Percentiles rank a stretch among this genome's conserved stretches.
Evolutionary conservation across 2,329 filamentous ascomycete genomes (phyloP).

Genomic region (Saccharata proteae): DNA sequence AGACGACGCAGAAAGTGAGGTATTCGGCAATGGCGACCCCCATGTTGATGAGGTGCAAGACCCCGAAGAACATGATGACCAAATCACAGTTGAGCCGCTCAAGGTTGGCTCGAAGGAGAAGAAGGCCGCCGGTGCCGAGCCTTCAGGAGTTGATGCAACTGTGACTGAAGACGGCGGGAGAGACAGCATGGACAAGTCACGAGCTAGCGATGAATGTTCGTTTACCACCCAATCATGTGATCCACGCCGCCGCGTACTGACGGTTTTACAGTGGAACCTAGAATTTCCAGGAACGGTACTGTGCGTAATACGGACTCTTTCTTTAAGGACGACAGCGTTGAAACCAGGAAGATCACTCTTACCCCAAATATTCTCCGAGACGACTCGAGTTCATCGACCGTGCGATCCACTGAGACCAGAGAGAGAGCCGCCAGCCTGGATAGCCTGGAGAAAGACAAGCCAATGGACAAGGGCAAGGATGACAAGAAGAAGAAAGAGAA

Average conservation of each 20-base stretch:
- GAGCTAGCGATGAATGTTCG: too few relatives aligned
- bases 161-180: too few relatives aligned
- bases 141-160: slow-evolving; percentile 12
- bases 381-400: slow-evolving; percentile 40
- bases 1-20: slow-evolving; percentile 27
- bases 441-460: slow-evolving; percentile 57
- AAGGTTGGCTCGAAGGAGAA: slow-evolving; percentile 22
- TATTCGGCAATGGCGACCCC: slow-evolving; percentile 24
- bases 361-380: slow-evolving; percentile 87
- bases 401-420: slow-evolving; percentile 19
- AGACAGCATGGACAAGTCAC: too few relatives aligned
- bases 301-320: slow-evolving; percentile 90
- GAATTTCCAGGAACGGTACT: slow-evolving; percentile 64
- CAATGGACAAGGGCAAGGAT: slow-evolving; percentile 51
- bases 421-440: slow-evolving; percentile 59
- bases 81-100: slow-evolving; percentile 21
- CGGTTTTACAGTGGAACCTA: slow-evolving; percentile 17
- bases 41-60: slow-evolving; percentile 17
- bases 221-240: slow-evolving; percentile 1
- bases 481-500: slow-evolving; percentile 63
- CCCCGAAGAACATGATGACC: slow-evolving; percentile 25
- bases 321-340: slow-evolving; percentile 89
- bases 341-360: slow-evolving; percentile 94
- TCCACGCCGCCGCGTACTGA: slow-evolving; percentile 2
- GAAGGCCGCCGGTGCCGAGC: slow-evolving; percentile 12